phyloP scores from a whole-genome alignment of 2,329 filamentous ascomycete species.

The Beauveria scarabaeidicola region DNA sequence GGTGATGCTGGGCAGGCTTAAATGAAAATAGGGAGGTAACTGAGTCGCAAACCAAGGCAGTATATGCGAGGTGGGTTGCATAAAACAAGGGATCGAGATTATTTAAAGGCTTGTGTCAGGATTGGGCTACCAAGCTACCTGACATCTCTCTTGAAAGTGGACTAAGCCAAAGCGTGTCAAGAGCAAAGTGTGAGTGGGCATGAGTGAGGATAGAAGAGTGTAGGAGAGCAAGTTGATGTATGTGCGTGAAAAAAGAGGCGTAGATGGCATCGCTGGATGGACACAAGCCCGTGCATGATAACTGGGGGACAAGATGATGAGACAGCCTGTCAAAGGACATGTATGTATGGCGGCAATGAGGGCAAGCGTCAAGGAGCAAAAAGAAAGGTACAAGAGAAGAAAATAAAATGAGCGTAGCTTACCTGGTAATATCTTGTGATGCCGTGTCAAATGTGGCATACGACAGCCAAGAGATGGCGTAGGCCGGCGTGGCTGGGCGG shows the following conservation, averaged over 20 bases:
- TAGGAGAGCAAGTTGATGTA: neutral
- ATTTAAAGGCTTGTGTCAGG: slow-evolving; percentile 2
- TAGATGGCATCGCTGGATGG: neutral
- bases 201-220: neutral
- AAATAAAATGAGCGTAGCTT: neutral
- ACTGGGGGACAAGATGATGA: neutral
- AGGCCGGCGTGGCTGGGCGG: neutral
- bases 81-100: slow-evolving; percentile 5
- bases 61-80: neutral
- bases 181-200: neutral
- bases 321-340: neutral
- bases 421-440: neutral
- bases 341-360: neutral
- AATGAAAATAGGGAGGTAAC: neutral
- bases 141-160: neutral
- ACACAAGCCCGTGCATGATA: too few species aligned
- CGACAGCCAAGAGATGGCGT: neutral
- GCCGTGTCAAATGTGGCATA: neutral
- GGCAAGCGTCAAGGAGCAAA: neutral
- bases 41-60: neutral
- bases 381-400: neutral
- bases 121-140: neutral
- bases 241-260: neutral
- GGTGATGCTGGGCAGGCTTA: neutral
- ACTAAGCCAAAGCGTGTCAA: neutral